Evolutionary conservation across 2,329 filamentous ascomycete species (phyloP), one percentile per base, ranked within the genome.

Genomic region (Nothophoma quercina): DNA sequence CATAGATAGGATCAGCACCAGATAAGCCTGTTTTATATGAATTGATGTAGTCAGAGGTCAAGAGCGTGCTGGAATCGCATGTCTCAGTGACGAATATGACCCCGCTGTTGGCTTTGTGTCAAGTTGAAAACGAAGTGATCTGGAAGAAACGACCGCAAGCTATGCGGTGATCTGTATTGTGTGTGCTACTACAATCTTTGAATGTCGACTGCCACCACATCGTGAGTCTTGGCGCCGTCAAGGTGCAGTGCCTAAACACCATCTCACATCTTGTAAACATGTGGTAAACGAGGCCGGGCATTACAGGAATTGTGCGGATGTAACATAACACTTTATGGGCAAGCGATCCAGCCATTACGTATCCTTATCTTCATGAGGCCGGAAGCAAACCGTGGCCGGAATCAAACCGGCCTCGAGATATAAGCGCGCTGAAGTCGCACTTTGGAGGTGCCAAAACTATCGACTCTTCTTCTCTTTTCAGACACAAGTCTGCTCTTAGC

Each of bases 301-400:
- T 56, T 58, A 28, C 19, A 62, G 64, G 60, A 54, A 56, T 36
- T 4, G 18, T 49, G 10, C 45, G 39, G 51, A 40, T 49, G 41
- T 16, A 28, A 18, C 29, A 15, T 45, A 19, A 60, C 40, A 52
- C 33, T 36, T 57, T 50, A 39, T 21, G 58, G 61, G 55, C 42
- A 57, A 65, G 44, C 60, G 63, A 67, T 67, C 57, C 59, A 61
- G 63, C 48, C 52, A 74, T 75, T 75, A 75, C 72, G 72, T 75
- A 73, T 47, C 63, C 38, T 67, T 65, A 70, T 68, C 64, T 65
- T 55, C 60, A 58, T 56, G 59, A 65, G 70, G 69, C 69, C 71
- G 71, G 71, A 71, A 68, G 63, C 51, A 56, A 64, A 54, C 55
- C 43, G 64, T 57, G 65, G 65, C 63, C 70, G 71, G 72, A 67